Base-by-base conservation (phyloP, 108 stramenopile genomes). In the Parmales sp. region DNA sequence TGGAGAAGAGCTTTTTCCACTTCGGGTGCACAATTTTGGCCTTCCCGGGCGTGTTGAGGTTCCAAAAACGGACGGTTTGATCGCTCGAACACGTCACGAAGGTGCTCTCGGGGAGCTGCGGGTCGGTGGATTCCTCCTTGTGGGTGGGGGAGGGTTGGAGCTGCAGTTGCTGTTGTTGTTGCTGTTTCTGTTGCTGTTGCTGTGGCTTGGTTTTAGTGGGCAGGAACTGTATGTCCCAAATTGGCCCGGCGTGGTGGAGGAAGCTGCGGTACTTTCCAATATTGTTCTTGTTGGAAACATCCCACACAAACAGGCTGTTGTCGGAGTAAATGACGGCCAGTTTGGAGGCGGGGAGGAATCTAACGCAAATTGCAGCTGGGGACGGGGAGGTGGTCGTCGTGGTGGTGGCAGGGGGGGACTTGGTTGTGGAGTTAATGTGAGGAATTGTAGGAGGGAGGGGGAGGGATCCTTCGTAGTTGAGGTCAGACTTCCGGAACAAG, bases 391-490 rank as follows among this genome's bases (percentile, higher is more conserved):
- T 18, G 16, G 46, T 48, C 8, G 46, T 48, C 7, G 46, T 18
- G 46, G 46, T 48, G n/a, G n/a, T n/a, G n/a, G n/a, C n/a, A n/a
- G n/a, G n/a, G 16, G 16, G 3, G 5, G 23, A 50, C 5, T 20
- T 5, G 26, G 54, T 34, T 4, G 26, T 28, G 20, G 54, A 60
- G 31, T 60, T 60, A 34, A 60, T 13, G 8, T 11, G 20, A 7
- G 54, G 36, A 20, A 34, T 31, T 3, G 54, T 13, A 13, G 54
- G 43, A 34, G 71, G 71, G n/a, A 66, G 45, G 20, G 71, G 71
- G 1, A 72, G 71, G 25, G 71, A 37, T 9, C 45, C 38, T 31
- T 46, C 65, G 43, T 64, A 72, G 8, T 72, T 63, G 63, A 72
- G 63, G 0, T 43, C 22, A 9, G 34, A 22, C 11, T 64, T 46